Percentiles rank a stretch among this genome's conserved stretches.
Evolutionary conservation across 495 filamentous ascomycete genomes (phyloP).

Genomic region (Cryomyces minteri): DNA sequence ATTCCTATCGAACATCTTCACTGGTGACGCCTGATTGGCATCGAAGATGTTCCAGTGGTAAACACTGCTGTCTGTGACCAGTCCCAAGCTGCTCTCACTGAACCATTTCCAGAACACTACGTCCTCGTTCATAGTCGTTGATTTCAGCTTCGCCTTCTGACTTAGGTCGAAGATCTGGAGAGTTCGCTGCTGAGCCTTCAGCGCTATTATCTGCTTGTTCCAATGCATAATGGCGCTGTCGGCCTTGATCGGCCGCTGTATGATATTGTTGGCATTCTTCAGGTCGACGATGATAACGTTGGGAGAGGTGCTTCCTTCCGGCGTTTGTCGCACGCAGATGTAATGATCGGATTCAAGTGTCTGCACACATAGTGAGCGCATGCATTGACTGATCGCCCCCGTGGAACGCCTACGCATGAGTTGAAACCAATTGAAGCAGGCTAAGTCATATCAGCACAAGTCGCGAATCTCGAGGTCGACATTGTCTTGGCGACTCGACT

Average conservation of each 20-base stretch:
- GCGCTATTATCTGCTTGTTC: constrained; percentile 83
- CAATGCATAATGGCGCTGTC: constrained; percentile 99
- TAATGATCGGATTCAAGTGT: constrained; percentile 94
- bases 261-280: constrained; percentile 85
- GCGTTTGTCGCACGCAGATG: constrained; percentile 88
- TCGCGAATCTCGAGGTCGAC: constrained; percentile 11
- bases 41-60: constrained; percentile 98
- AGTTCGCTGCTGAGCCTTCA: constrained; percentile 79
- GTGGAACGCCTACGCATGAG: constrained; percentile 57
- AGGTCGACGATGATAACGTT: constrained; percentile 96
- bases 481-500: too few species aligned
- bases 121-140: constrained; percentile 86
- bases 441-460: constrained; percentile 21
- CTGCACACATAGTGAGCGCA: constrained; percentile 25
- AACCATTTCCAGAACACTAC: constrained; percentile 99
- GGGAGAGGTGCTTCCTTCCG: constrained; percentile 56
- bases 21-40: constrained; percentile 50
- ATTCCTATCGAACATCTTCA: constrained; percentile 86
- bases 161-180: constrained; percentile 94
- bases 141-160: constrained; percentile 84
- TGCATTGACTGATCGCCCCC: background rate
- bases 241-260: constrained; percentile 89
- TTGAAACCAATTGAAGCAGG: constrained; percentile 84
- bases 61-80: constrained; percentile 77
- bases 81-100: constrained; percentile 64